These are phyloP conservation scores for Cyclotella cryptica DNA, from an alignment of 108 stramenopile genomes.

Conservation along the genomic window DNA sequence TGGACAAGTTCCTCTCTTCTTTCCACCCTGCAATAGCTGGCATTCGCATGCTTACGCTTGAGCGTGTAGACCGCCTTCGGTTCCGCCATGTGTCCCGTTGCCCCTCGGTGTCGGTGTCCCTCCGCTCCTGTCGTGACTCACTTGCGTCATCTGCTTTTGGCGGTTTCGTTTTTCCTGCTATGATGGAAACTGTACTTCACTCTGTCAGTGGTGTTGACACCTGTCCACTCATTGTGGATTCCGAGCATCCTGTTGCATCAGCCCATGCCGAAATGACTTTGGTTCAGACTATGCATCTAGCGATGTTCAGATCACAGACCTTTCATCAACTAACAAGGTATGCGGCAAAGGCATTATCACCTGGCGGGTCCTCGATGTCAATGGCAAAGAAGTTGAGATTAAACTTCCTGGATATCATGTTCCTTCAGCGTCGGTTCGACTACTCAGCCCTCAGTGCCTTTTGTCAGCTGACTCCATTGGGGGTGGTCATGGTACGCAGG, in stretches of 20 bases:
- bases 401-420: constrained; percentile 1
- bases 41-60: too few relatives aligned
- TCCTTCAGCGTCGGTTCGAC: constrained; percentile 3
- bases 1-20: too few relatives aligned
- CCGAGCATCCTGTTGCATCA: background rate
- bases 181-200: too few relatives aligned
- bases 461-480: background rate
- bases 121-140: too few relatives aligned
- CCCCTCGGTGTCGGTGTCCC: too few relatives aligned
- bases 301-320: constrained; percentile 4
- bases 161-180: too few relatives aligned
- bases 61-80: too few relatives aligned
- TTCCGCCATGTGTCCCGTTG: too few relatives aligned
- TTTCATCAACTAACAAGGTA: constrained; percentile 6
- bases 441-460: constrained; percentile 15
- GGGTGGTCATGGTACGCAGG: background rate
- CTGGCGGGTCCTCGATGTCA: constrained; percentile 1
- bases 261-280: background rate
- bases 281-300: constrained; percentile 5
- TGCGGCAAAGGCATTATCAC: constrained; percentile 3
- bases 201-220: background rate
- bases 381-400: background rate
- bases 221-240: background rate
- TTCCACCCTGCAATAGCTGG: too few relatives aligned
- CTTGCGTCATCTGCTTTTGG: too few relatives aligned